A percentile compares a stretch with the other conserved stretches of the same genome.
These are phyloP conservation scores for Diutina scorzettiae DNA, from an alignment of 1,139 yeast genomes.

Conservation along the genomic window DNA sequence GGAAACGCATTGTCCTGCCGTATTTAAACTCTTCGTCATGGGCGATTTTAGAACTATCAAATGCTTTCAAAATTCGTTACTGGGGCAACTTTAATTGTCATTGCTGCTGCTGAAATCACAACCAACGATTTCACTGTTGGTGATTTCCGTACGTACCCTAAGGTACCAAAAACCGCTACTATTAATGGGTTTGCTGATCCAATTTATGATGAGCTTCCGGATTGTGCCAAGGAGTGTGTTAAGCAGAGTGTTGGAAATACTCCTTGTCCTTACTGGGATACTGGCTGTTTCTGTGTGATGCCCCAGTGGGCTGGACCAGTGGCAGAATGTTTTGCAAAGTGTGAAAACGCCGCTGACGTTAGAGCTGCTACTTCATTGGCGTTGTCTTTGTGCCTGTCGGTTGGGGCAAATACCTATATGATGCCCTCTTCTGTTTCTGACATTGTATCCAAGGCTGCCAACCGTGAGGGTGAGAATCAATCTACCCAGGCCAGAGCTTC, in stretches of 20 bases:
- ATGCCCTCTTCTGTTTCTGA: constrained; percentile 28
- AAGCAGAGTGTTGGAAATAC: background rate
- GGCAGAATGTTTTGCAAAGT: constrained; percentile 6
- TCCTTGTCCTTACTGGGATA: constrained; percentile 8
- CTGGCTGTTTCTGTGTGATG: constrained; percentile 8
- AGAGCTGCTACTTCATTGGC: constrained; percentile 20
- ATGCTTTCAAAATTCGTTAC: too few relatives aligned
- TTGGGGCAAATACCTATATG: constrained; percentile 36
- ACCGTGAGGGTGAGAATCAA: background rate
- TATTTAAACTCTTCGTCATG: too few relatives aligned
- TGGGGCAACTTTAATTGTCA: too few relatives aligned
- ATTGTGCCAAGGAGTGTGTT: constrained; percentile 7
- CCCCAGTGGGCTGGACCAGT: constrained; percentile 5
- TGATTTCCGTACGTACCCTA: constrained; percentile 1
- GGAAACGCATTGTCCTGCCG: too few relatives aligned
- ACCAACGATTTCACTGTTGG: background rate
- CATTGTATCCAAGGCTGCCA: constrained; percentile 1
- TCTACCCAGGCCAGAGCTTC: background rate
- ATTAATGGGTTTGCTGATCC: constrained; percentile 7
- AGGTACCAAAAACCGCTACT: constrained; percentile 7
- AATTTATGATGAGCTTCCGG: constrained; percentile 6
- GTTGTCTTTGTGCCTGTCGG: constrained; percentile 26
- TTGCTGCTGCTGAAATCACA: background rate
- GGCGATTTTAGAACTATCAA: too few relatives aligned
- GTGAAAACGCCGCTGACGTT: constrained; percentile 14